These are phyloP conservation scores for Vishniacozyma victoriae DNA, from an alignment of 768 basidiomycete species.

Conservation along the genomic window DNA sequence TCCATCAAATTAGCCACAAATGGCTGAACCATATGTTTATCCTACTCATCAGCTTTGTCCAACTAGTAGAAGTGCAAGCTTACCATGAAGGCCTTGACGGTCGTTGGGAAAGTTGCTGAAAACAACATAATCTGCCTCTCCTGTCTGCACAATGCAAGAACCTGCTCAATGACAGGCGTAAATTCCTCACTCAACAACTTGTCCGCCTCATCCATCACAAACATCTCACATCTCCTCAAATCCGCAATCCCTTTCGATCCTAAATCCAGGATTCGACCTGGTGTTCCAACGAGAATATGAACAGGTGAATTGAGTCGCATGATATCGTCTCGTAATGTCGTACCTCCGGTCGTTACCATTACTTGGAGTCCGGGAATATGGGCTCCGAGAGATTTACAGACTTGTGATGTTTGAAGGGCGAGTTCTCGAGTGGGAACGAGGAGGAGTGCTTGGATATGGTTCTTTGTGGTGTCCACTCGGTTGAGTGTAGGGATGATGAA, in stretches of 20 bases:
- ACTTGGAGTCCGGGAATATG: constrained; percentile 84
- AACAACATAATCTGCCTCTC: constrained; percentile 97
- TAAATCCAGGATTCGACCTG: constrained; percentile 90
- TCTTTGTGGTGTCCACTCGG: constrained; percentile 73
- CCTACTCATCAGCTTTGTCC: constrained; percentile 15
- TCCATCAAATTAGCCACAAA: constrained; percentile 99
- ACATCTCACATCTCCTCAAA: constrained; percentile 86
- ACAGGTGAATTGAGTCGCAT: constrained; percentile 81
- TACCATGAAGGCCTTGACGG: constrained; percentile 98
- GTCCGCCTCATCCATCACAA: constrained; percentile 99
- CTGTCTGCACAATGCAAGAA: constrained; percentile 74
- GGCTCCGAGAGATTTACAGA: constrained; percentile 93
- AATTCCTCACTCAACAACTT: constrained; percentile 97
- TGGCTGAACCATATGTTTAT: constrained; percentile 76
- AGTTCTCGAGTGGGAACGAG: constrained; percentile 98
- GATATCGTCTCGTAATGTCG: constrained; percentile 96
- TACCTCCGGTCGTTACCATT: constrained; percentile 99
- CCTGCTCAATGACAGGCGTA: constrained; percentile 94
- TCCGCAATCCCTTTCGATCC: constrained; percentile 90
- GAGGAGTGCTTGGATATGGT: constrained; percentile 90
- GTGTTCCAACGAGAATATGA: constrained; percentile 94
- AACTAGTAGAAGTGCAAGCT: constrained; percentile 8
- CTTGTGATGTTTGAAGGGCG: constrained; percentile 96
- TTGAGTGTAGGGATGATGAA: constrained; percentile 97
- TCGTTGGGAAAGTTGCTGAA: constrained; percentile 97